These are phyloP conservation scores for Emericellopsis atlantica DNA, from an alignment of 2,329 filamentous ascomycete genomes.

Conservation along the genomic window DNA sequence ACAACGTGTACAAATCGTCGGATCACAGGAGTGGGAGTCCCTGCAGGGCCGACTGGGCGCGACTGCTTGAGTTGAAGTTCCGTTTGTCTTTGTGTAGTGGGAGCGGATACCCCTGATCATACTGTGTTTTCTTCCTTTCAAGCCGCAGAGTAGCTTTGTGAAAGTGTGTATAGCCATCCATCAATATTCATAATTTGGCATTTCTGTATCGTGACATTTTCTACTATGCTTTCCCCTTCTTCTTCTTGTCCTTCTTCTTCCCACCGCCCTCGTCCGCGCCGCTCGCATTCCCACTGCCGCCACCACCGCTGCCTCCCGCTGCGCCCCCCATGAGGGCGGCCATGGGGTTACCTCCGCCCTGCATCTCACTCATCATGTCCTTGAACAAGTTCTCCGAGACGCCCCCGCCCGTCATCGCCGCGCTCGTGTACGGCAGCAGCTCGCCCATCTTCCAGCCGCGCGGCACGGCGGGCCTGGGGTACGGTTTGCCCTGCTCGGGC, in stretches of 20 bases:
- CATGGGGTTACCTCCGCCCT: slow-evolving; percentile 33
- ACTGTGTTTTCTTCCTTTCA: not conserved
- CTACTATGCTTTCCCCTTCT: slow-evolving; percentile 28
- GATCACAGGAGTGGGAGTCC: slow-evolving; percentile 42
- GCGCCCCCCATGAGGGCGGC: slow-evolving; percentile 24
- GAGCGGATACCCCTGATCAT: slow-evolving; percentile 2
- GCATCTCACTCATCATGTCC: slow-evolving; percentile 95
- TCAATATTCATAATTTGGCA: not conserved
- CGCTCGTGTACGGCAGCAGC: slow-evolving; percentile 75
- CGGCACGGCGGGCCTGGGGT: slow-evolving; percentile 63
- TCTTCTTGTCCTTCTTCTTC: slow-evolving; percentile 33
- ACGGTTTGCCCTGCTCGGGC: slow-evolving; percentile 49
- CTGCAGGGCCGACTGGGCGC: slow-evolving; percentile 29
- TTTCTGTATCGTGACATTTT: not conserved
- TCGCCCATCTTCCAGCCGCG: slow-evolving; percentile 83
- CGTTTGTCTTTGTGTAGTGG: not conserved
- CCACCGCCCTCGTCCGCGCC: slow-evolving; percentile 6
- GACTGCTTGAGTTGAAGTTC: slow-evolving; percentile 10
- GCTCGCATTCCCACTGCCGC: slow-evolving; percentile 11
- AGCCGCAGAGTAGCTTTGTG: not conserved
- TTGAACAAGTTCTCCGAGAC: slow-evolving; percentile 90
- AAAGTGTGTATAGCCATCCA: no score
- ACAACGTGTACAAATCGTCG: slow-evolving; percentile 35
- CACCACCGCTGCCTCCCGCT: slow-evolving; percentile 10
- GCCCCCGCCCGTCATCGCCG: slow-evolving; percentile 83